Conservation (phyloP, 2,329 filamentous ascomycete genomes). For the Pseudocercospora fijiensis region DNA sequence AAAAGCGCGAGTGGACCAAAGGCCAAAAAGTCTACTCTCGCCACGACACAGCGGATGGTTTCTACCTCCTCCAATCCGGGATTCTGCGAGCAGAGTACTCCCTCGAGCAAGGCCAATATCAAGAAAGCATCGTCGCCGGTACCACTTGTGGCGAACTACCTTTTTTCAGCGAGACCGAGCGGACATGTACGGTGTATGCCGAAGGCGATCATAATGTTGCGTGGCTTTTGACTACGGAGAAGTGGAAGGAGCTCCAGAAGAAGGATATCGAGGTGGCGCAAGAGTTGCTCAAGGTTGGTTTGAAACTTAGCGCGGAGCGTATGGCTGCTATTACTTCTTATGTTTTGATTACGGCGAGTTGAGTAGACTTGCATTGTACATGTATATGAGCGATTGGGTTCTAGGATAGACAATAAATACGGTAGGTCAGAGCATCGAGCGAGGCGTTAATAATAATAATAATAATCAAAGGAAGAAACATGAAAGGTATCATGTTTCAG, state of each 20-base stretch:
- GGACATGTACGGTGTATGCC: conserved; percentile 82
- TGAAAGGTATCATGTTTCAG: too few relatives aligned
- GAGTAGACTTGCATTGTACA: background rate
- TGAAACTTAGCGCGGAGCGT: conserved; percentile 91
- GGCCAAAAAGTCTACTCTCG: conserved; percentile 75
- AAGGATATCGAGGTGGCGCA: conserved; percentile 74
- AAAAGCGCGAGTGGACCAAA: conserved; percentile 62
- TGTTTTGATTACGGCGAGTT: conserved; percentile 45
- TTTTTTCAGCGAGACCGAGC: conserved; percentile 86
- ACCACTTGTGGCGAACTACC: conserved; percentile 94
- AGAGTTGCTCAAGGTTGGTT: conserved; percentile 79
- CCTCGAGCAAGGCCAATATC: conserved; percentile 81
- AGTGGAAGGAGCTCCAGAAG: conserved; percentile 71
- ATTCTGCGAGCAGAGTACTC: conserved; percentile 89
- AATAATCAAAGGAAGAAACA: too few relatives aligned
- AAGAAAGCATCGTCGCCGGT: conserved; percentile 88
- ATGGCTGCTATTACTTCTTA: conserved; percentile 68
- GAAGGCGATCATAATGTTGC: conserved; percentile 65
- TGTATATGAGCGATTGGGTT: background rate
- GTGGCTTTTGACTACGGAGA: conserved; percentile 73
- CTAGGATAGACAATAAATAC: background rate
- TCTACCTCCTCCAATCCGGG: conserved; percentile 87
- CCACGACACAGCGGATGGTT: conserved; percentile 73
- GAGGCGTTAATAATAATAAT: too few relatives aligned
- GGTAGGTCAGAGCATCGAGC: background rate